Base-by-base conservation (phyloP, 441 rosid genomes). In the Aquilaria agallochum region DNA sequence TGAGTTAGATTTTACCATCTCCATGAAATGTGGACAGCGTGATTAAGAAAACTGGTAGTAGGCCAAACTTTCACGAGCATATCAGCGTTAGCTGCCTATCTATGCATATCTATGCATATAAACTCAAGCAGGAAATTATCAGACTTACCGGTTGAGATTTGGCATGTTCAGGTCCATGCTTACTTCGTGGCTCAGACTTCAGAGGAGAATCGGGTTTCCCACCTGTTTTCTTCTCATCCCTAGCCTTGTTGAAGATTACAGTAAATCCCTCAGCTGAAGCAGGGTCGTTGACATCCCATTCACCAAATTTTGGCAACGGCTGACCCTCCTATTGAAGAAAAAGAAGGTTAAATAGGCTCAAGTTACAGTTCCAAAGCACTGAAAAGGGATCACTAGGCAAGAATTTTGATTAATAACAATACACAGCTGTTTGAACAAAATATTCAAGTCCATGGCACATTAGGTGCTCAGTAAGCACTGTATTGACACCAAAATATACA, bases 201-300 rank as follows among this genome's bases (percentile, higher is more conserved):
- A 72, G 82, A 0, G 96, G 90, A 53, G 96, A 87, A 11, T 84
- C 92, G 0, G 88, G 87, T 70, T 86, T 82, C 64, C 90, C 95
- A 59, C 95, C 97, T 0, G 96, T 89, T 76, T 89, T 89, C 58
- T 87, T 92, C 81, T 92, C 97, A 82, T 92, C 86, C 70, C 96
- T 82, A 63, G 92, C 97, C 81, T 89, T 85, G 81, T 85, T 87
- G 72, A 92, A 92, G 64, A 89, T 89, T 65, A 85, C 96, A 30
- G 97, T 92, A 73, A 89, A 92, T 62, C 97, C 97, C 72, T 89
- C 97, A 31, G 97, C 97, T n/a, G 97, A 89, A 58, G 97, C 90
- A 48, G 97, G 97, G 71, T 92, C 92, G 78, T 92, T 88, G 68
- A 89, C 97, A 65, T 89, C 97, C 97, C 97, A 92, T 80, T 92